These are phyloP conservation scores for Curvularia lunata DNA, from an alignment of 2,329 filamentous ascomycete genomes.

Conservation along the genomic window DNA sequence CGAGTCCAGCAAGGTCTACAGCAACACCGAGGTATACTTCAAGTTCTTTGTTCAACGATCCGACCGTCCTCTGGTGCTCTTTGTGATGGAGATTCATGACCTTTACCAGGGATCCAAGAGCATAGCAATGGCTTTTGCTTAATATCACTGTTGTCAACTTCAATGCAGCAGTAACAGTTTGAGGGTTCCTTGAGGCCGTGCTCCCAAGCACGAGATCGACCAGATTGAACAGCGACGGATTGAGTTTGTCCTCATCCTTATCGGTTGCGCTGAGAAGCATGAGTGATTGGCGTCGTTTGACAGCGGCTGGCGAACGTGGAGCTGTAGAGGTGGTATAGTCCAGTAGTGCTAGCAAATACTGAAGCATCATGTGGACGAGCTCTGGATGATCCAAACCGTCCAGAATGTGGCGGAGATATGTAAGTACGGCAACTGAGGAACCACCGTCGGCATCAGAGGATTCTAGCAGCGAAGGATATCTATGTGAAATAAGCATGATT, in stretches of 20 bases:
- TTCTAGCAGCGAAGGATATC: constrained; percentile 93
- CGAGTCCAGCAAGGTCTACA: constrained; percentile 69
- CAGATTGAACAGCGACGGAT: constrained; percentile 89
- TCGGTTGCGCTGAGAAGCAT: constrained; percentile 83
- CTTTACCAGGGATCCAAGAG: constrained; percentile 75
- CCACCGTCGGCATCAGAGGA: constrained; percentile 97
- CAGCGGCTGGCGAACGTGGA: constrained; percentile 63
- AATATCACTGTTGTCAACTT: constrained; percentile 87
- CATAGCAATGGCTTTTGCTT: constrained; percentile 85
- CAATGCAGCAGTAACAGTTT: constrained; percentile 88
- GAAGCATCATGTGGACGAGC: constrained; percentile 90
- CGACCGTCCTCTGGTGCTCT: constrained; percentile 68
- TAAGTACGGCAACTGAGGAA: constrained; percentile 93
- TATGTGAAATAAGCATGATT: constrained; percentile 47
- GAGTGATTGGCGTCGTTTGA: constrained; percentile 85
- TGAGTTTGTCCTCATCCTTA: constrained; percentile 74
- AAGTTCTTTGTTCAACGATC: constrained; percentile 76
- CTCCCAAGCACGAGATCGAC: constrained; percentile 90
- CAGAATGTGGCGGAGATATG: constrained; percentile 87
- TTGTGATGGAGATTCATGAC: constrained; percentile 65
- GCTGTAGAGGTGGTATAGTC: constrained; percentile 54
- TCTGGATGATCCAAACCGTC: constrained; percentile 92
- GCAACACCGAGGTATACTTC: constrained; percentile 74
- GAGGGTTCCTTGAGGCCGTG: constrained; percentile 79
- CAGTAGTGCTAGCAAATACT: constrained; percentile 86